phyloP scores from a whole-genome alignment of 2,329 filamentous ascomycete species.

The Ophioceras dolichostomum region DNA sequence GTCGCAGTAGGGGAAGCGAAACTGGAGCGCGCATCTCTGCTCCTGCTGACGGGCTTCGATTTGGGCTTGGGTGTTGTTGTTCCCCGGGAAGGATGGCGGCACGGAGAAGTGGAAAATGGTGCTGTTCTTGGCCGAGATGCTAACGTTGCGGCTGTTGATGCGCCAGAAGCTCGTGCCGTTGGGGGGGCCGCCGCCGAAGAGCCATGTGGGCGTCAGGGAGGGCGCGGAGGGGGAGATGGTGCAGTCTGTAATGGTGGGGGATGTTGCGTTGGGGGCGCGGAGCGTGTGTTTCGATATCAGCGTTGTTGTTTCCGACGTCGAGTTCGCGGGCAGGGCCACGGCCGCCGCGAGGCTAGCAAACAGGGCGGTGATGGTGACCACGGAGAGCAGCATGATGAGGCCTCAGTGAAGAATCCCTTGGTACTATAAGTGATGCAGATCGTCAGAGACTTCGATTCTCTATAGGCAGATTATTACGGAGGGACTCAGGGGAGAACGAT shows the following conservation, averaged over 20 bases:
- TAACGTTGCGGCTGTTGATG: background rate
- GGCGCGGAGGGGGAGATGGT: background rate
- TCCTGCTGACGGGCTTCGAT: too few species aligned
- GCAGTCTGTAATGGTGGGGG: background rate
- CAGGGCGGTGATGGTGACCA: background rate
- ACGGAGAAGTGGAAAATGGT: background rate
- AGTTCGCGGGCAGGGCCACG: background rate
- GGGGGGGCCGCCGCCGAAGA: background rate
- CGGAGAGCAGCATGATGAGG: background rate
- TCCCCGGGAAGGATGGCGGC: background rate
- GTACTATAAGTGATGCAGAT: too few species aligned
- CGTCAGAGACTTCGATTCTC: too few species aligned
- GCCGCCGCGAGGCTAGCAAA: background rate
- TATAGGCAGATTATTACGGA: too few species aligned
- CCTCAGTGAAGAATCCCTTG: too few species aligned
- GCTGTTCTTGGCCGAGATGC: background rate
- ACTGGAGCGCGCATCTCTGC: slow-evolving; percentile 15
- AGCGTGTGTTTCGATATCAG: background rate
- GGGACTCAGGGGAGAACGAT: too few species aligned
- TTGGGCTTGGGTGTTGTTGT: background rate
- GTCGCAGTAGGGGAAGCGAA: slow-evolving; percentile 17
- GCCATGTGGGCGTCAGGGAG: background rate
- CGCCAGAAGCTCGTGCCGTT: background rate
- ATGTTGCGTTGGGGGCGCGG: too few species aligned
- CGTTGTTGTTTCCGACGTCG: background rate